Percentiles rank a stretch among this genome's conserved stretches.
Evolutionary conservation across 163 green algal genomes (phyloP).

Genomic region (Chlorella variabilis): DNA sequence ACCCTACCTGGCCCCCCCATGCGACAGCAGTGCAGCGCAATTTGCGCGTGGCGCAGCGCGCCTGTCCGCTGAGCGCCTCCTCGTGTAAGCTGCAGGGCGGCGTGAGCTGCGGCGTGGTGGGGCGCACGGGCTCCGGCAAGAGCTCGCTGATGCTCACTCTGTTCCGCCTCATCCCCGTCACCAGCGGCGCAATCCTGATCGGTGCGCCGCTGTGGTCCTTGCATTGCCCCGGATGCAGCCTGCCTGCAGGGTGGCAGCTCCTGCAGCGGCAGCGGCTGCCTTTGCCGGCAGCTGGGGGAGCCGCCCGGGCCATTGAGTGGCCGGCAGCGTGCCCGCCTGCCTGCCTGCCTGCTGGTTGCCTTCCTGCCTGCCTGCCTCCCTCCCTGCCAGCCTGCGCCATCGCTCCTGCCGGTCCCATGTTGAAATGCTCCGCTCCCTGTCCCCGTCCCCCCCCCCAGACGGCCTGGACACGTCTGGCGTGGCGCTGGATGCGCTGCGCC

Average conservation of each 20-base stretch:
- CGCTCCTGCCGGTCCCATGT: too few species aligned
- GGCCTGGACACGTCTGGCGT: constrained; percentile 56
- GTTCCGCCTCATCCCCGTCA: constrained; percentile 68
- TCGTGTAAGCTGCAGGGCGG: constrained; percentile 40
- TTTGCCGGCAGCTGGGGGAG: too few species aligned
- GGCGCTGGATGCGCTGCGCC: constrained; percentile 56
- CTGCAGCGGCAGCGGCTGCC: too few species aligned
- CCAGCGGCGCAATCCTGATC: constrained; percentile 63
- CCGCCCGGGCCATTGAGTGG: too few species aligned
- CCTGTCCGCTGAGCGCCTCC: too few species aligned
- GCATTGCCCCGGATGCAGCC: not conserved
- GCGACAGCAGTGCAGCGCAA: too few species aligned
- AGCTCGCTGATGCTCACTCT: constrained; percentile 61
- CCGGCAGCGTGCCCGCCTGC: not conserved
- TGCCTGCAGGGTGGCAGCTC: not conserved
- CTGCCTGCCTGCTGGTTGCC: not conserved
- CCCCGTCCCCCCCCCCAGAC: too few species aligned
- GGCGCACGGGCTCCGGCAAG: constrained; percentile 61
- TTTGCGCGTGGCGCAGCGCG: too few species aligned
- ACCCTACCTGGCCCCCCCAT: not conserved
- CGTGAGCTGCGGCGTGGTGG: constrained; percentile 55
- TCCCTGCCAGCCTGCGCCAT: too few species aligned
- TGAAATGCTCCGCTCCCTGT: too few species aligned
- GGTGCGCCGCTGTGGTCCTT: not conserved
- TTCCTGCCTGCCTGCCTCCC: too few species aligned